A percentile compares a stretch with the other conserved stretches of the same genome.
Evolutionary conservation across 306 rosid genomes (phyloP).

Genomic region (Ammopiptanthus mongolicus): DNA sequence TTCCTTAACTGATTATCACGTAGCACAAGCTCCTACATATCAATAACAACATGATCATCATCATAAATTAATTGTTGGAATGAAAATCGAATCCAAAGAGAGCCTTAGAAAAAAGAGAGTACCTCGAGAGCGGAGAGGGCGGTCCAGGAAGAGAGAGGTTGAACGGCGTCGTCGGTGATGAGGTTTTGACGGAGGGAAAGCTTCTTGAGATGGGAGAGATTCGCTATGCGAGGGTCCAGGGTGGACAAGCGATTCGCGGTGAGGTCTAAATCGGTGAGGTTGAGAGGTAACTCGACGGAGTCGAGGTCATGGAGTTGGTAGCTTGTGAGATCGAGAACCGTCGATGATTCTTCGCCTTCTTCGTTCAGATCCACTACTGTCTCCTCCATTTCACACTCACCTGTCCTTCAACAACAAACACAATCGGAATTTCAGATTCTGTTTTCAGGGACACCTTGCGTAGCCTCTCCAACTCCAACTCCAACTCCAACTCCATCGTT

Average conservation of each 20-base stretch:
- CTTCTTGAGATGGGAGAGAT: conserved; percentile 62
- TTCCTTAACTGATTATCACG: conserved; percentile 75
- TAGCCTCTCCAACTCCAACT: too few species aligned
- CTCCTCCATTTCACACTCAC: neutral
- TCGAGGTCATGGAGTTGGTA: conserved; percentile 79
- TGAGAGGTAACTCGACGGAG: conserved; percentile 59
- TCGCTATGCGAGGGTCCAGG: conserved; percentile 74
- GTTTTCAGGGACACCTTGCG: neutral
- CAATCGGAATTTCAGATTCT: neutral
- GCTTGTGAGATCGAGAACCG: conserved; percentile 72
- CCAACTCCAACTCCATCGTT: neutral
- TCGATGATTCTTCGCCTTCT: conserved; percentile 44
- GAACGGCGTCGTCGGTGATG: conserved; percentile 53
- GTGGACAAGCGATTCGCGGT: conserved; percentile 75
- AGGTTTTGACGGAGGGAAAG: conserved; percentile 90
- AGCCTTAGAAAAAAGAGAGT: neutral
- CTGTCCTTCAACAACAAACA: neutral
- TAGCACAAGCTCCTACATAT: conserved; percentile 80
- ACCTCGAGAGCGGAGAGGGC: conserved; percentile 64
- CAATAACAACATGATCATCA: too few species aligned
- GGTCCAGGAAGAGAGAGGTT: conserved; percentile 64
- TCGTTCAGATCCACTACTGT: conserved; percentile 7
- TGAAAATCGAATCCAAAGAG: too few species aligned
- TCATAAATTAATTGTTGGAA: too few species aligned
- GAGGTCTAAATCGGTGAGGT: conserved; percentile 83